Conservation (phyloP, 2,329 filamentous ascomycete species). For the Dactylellina leptospora region DNA sequence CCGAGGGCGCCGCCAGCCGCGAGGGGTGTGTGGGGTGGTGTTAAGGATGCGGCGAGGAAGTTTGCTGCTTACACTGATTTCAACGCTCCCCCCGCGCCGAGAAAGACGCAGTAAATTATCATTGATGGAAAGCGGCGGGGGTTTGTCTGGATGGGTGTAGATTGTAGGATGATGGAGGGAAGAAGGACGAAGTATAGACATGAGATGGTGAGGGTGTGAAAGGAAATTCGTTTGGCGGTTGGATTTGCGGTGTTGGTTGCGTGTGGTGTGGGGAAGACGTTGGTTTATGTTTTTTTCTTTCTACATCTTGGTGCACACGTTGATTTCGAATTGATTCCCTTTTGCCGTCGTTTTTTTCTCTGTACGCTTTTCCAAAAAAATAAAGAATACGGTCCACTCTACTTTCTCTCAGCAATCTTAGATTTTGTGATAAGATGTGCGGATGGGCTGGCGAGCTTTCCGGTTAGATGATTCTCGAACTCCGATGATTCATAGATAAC, state of each 20-base stretch:
- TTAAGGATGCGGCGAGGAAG: constrained; percentile 55
- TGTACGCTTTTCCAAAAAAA: neutral
- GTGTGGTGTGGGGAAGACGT: neutral
- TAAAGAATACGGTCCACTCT: neutral
- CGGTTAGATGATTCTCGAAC: no score
- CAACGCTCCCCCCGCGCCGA: constrained; percentile 13
- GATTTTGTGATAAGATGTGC: neutral
- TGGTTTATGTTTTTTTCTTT: neutral
- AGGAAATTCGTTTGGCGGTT: no score
- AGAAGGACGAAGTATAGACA: neutral
- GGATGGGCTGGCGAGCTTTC: no score
- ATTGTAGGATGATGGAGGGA: no score
- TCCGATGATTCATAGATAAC: no score
- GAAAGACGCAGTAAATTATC: constrained; percentile 49
- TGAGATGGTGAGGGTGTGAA: neutral
- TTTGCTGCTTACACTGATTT: constrained; percentile 52
- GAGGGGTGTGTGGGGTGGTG: constrained; percentile 55
- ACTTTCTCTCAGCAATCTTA: neutral
- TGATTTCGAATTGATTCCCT: neutral
- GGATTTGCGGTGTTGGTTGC: neutral
- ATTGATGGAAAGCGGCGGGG: no score
- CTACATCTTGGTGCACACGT: neutral
- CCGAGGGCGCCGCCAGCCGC: constrained; percentile 55
- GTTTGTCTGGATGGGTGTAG: no score
- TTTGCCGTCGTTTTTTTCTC: neutral